These are phyloP conservation scores for Lophium mytilinum DNA, from an alignment of 495 filamentous ascomycete species.

Conservation along the genomic window DNA sequence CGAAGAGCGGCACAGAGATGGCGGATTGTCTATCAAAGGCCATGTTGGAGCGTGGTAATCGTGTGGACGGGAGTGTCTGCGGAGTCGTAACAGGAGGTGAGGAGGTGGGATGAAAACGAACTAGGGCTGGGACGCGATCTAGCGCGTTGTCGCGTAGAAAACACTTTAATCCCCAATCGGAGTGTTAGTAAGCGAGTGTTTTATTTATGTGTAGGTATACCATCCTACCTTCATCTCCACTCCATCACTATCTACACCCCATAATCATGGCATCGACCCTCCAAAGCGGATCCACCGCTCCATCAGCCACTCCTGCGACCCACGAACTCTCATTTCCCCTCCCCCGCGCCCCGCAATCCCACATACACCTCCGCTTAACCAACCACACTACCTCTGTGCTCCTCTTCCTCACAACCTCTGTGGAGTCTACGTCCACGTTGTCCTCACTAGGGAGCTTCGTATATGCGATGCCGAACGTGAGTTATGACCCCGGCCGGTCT, in stretches of 20 bases:
- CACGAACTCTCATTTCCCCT: constrained; percentile 70
- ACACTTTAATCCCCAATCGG: too few relatives aligned
- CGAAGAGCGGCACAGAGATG: constrained; percentile 73
- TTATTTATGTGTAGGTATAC: too few relatives aligned
- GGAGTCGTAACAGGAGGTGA: too few relatives aligned
- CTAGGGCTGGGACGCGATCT: too few relatives aligned
- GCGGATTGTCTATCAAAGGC: constrained; percentile 83
- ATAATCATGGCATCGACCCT: constrained; percentile 9
- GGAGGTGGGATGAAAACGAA: too few relatives aligned
- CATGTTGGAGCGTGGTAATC: not conserved
- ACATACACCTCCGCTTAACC: constrained; percentile 69
- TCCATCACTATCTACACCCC: not conserved
- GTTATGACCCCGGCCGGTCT: too few relatives aligned
- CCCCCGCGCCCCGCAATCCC: constrained; percentile 66
- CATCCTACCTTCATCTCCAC: too few relatives aligned
- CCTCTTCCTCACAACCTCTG: constrained; percentile 68
- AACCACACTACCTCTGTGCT: constrained; percentile 56
- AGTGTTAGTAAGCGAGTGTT: too few relatives aligned
- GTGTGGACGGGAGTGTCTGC: not conserved
- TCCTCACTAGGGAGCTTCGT: constrained; percentile 71
- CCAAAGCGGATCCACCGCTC: not conserved
- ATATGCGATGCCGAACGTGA: constrained; percentile 84
- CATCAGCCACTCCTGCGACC: constrained; percentile 33
- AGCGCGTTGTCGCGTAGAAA: too few relatives aligned
- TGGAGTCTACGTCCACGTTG: constrained; percentile 44